phyloP scores from a whole-genome alignment of 306 rosid species.

The Cicer cuneatum region DNA sequence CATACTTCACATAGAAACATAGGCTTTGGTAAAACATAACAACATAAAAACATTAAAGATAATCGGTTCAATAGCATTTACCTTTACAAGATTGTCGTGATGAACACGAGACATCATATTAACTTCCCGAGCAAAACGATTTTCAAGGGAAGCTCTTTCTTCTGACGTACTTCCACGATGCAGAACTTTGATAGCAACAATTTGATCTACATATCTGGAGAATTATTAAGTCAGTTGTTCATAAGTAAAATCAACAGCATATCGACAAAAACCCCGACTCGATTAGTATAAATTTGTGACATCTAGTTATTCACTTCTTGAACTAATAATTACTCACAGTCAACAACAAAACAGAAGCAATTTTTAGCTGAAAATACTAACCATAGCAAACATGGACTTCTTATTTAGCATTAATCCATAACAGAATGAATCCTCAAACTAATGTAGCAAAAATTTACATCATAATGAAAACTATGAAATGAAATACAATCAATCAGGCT shows the following conservation, averaged over 20 bases:
- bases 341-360: conserved; percentile 24
- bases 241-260: conserved; percentile 16
- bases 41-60: conserved; percentile 12
- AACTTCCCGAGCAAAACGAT: conserved; percentile 94
- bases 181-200: conserved; percentile 92
- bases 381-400: conserved; percentile 36
- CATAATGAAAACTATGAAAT: conserved; percentile 17
- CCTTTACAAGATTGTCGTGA: conserved; percentile 94
- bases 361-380: not conserved
- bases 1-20: not conserved
- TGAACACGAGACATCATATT: conserved; percentile 95
- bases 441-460: conserved; percentile 12
- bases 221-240: conserved; percentile 38
- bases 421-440: not conserved
- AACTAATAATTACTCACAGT: conserved; percentile 34
- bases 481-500: conserved; percentile 11
- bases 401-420: conserved; percentile 16
- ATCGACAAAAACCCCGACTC: not conserved
- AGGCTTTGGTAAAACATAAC: conserved; percentile 10
- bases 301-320: conserved; percentile 5
- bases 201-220: conserved; percentile 77
- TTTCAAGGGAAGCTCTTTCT: conserved; percentile 79
- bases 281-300: conserved; percentile 26
- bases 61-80: conserved; percentile 43
- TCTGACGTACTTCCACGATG: conserved; percentile 82